phyloP scores from a whole-genome alignment of 23 red algal genomes.

The Agarophyton chilense region DNA sequence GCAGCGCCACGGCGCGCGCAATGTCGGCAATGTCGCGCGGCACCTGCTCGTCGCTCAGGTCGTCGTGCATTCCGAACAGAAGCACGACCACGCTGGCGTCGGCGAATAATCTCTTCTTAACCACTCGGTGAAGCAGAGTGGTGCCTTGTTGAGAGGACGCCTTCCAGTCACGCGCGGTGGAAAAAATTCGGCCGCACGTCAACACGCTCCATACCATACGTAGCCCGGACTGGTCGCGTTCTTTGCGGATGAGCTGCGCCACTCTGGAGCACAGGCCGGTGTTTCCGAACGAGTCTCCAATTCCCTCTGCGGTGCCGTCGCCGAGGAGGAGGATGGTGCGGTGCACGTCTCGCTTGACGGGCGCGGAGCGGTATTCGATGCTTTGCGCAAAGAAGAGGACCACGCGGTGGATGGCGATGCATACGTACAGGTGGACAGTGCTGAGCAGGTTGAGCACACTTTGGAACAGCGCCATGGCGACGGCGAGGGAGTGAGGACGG shows the following conservation, averaged over 20 bases:
- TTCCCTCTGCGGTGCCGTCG: constrained; percentile 34
- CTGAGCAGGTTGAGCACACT: not conserved
- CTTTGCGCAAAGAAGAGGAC: constrained; percentile 46
- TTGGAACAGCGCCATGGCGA: not conserved
- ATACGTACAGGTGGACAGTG: constrained; percentile 31
- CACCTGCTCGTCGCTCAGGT: not conserved
- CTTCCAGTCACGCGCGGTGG: constrained; percentile 26
- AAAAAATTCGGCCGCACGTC: constrained; percentile 11
- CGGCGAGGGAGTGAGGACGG: not conserved
- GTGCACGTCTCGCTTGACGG: not conserved
- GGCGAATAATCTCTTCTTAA: constrained; percentile 11
- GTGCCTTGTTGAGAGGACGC: not conserved
- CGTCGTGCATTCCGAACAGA: constrained; percentile 47
- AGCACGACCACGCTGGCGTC: constrained; percentile 39
- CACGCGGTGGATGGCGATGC: constrained; percentile 7
- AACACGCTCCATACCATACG: constrained; percentile 33
- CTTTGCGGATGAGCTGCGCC: not conserved
- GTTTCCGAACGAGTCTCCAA: constrained; percentile 25
- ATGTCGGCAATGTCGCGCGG: constrained; percentile 5
- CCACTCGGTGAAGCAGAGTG: constrained; percentile 1
- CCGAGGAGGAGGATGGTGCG: constrained; percentile 45
- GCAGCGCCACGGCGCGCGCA: not conserved
- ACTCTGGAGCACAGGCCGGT: constrained; percentile 24
- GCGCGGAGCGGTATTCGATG: constrained; percentile 57
- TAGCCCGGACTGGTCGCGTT: not conserved